Base-by-base conservation (phyloP, 2,329 filamentous ascomycete genomes). In the Penicillium sp. region DNA sequence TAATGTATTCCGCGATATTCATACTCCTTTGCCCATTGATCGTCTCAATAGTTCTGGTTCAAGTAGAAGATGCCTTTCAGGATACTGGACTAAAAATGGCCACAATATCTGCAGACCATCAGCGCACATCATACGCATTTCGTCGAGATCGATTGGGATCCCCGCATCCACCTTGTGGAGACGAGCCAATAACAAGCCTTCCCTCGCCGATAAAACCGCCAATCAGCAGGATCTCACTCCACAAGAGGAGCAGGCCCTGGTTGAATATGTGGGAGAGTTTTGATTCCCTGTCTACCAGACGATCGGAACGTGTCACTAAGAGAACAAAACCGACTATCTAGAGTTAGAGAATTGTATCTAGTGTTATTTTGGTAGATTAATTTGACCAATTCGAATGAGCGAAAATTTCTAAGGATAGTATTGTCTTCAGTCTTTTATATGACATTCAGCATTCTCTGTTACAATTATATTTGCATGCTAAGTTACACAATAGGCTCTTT, bases 181-280 rank as follows among this genome's bases (percentile, higher is more conserved):
- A 8, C 43, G 43, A 26, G 43, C 43, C 26, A 46, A 46, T 46
- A 21, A 46, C 43, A 46, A 46, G 16, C 43, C 51, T 34, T 52
- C 36, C 6, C 18, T 48, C 14, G 28, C 13, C 11, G 36, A 52
- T 21, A 52, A 52, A 43, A 44, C 51, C 34, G 44, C 51, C 26
- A 52, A 48, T 29, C 37, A 52, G 51, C 44, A 52, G 43, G 36
- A 52, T 26, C 51, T 48, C n/a, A 52, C 51, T n/a, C 44, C 43
- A 11, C 28, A 48, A 43, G 51, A 48, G n/a, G 44, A 52, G 43
- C 43, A 46, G 39, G 51, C 47, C 6, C 40, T 51, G 10, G 34
- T 50, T 31, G 40, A 50, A 40, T 49, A 54, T 34, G n/a, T 50
- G n/a, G n/a, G n/a, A n/a, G n/a, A n/a, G n/a, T n/a, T n/a, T n/a